Conservation (phyloP, 108 stramenopile species). For the Cyclotella baltica region DNA sequence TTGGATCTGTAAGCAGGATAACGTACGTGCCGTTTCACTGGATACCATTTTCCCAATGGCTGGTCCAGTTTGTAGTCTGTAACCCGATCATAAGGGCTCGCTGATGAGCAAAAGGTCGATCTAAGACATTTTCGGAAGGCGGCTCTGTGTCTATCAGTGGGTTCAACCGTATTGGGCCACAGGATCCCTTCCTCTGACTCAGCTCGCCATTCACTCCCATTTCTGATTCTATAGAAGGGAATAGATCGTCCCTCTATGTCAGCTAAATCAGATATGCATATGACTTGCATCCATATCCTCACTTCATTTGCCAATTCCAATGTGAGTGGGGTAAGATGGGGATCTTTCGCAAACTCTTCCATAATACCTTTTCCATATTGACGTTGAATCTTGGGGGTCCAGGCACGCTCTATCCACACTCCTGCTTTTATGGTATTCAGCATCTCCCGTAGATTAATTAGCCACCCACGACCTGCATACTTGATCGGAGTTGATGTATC, state of each 20-base stretch:
- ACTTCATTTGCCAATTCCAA: neutral
- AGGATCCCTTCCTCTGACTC: neutral
- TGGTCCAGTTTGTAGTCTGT: neutral
- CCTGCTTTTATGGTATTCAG: neutral
- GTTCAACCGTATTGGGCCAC: neutral
- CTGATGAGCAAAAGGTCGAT: neutral
- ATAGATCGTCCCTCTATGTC: neutral
- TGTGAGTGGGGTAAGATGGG: neutral
- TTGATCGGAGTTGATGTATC: neutral
- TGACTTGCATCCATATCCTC: slow-evolving; percentile 2
- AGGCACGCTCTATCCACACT: neutral
- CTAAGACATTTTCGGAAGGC: neutral
- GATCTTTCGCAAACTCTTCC: neutral
- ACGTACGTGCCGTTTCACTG: neutral
- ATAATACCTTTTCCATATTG: neutral
- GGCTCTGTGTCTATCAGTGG: neutral
- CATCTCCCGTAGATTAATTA: neutral
- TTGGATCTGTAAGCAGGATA: neutral
- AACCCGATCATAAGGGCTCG: neutral
- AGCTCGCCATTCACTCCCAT: slow-evolving; percentile 9
- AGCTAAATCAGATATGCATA: neutral
- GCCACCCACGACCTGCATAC: neutral
- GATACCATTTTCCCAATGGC: neutral
- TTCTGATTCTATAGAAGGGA: neutral
- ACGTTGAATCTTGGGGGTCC: neutral